A percentile compares a stretch with the other conserved stretches of the same genome.
Conservation (phyloP, 352 stramenopile species). For the Phytopythium kandeliae region DNA sequence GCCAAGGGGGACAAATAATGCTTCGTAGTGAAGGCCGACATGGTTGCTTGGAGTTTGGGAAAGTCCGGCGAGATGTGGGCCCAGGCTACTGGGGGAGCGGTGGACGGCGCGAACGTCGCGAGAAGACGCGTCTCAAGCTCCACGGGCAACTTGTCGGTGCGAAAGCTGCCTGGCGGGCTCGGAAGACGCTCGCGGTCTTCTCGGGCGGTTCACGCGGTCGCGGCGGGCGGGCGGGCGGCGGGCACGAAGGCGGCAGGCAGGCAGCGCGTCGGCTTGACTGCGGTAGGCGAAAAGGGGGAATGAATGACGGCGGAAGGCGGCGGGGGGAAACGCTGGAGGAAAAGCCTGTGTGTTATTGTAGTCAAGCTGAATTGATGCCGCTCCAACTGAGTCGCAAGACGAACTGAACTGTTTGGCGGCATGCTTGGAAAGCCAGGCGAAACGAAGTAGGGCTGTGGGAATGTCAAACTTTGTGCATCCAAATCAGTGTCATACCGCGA, state of each 20-base stretch:
- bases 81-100: slow-evolving; percentile 24
- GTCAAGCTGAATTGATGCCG: no score
- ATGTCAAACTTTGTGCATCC: not conserved
- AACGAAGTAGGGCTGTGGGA: not conserved
- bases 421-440: not conserved
- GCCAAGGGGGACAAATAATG: slow-evolving; percentile 9
- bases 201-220: slow-evolving; percentile 4
- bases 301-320: not conserved
- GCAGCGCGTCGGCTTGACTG: not conserved
- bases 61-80: slow-evolving; percentile 14
- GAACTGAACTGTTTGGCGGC: not conserved
- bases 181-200: slow-evolving; percentile 3
- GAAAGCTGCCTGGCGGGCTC: slow-evolving; percentile 1
- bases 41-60: slow-evolving; percentile 16
- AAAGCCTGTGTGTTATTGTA: no score
- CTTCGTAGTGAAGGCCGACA: slow-evolving; percentile 21
- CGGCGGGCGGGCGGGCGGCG: not conserved
- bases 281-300: not conserved
- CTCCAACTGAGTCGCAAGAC: no score
- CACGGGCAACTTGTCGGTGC: not conserved
- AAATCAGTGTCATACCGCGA: not conserved
- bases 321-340: not conserved
- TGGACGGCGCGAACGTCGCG: slow-evolving; percentile 19
- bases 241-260: not conserved
- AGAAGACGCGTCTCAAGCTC: slow-evolving; percentile 15